A percentile compares a stretch with the other conserved stretches of the same genome.
These are phyloP conservation scores for Annulohypoxylon truncatum DNA, from an alignment of 2,329 filamentous ascomycete species.

Conservation along the genomic window DNA sequence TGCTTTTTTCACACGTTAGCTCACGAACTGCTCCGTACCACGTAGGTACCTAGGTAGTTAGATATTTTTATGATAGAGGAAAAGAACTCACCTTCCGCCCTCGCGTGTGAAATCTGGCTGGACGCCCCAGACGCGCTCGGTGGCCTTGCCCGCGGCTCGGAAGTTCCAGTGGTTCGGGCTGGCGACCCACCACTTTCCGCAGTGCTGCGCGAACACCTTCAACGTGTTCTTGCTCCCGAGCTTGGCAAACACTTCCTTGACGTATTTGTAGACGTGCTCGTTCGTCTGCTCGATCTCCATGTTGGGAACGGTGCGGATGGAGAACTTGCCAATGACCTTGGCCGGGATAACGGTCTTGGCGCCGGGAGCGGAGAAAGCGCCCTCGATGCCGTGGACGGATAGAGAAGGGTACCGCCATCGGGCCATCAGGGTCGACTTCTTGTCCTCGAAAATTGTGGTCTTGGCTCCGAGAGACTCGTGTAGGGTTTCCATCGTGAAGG, in stretches of 20 bases:
- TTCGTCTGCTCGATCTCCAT: constrained; percentile 96
- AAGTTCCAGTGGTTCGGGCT: constrained; percentile 99
- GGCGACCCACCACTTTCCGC: constrained; percentile 98
- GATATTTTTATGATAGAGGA: background rate
- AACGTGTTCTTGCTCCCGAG: constrained; percentile 92
- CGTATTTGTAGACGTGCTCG: constrained; percentile 82
- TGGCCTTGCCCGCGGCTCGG: constrained; percentile 91
- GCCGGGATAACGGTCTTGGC: constrained; percentile 99
- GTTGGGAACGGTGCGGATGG: constrained; percentile 94
- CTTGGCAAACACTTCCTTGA: constrained; percentile 86
- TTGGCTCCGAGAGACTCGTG: constrained; percentile 90
- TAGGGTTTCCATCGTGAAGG: constrained; percentile 96
- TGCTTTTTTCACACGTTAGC: constrained; percentile 68
- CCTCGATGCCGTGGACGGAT: constrained; percentile 94
- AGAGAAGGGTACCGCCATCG: constrained; percentile 96
- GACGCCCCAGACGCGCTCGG: constrained; percentile 92
- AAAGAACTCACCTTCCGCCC: constrained; percentile 83
- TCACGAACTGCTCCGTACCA: background rate
- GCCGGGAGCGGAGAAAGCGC: constrained; percentile 90
- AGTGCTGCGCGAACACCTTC: constrained; percentile 84
- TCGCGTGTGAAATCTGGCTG: constrained; percentile 96
- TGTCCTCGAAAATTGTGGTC: constrained; percentile 87
- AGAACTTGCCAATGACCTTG: constrained; percentile 98
- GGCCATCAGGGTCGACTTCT: constrained; percentile 93
- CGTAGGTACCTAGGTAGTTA: too few relatives aligned